A percentile compares a stretch with the other conserved stretches of the same genome.
phyloP scores from a whole-genome alignment of 768 basidiomycete species.

The Kwoniella shandongensis region DNA sequence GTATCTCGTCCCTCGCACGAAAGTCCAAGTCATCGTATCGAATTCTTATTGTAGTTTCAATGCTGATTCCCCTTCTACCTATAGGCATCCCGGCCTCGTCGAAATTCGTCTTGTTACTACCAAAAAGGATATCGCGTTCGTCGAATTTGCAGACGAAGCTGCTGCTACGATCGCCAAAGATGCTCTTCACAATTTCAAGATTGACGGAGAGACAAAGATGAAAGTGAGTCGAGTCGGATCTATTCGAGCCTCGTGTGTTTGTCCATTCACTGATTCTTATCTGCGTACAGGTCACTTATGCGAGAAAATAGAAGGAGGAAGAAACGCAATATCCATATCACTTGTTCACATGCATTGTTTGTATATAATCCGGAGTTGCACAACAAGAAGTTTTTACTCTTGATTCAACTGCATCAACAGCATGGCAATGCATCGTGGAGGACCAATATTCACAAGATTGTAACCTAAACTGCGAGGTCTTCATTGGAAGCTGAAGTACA shows the following conservation, averaged over 20 bases:
- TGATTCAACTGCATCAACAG: too few relatives aligned
- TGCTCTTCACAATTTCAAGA: conserved; percentile 93
- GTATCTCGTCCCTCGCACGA: not conserved
- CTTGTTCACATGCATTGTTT: not conserved
- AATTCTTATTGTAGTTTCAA: too few relatives aligned
- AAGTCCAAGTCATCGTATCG: too few relatives aligned
- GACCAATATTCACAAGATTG: too few relatives aligned
- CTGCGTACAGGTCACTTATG: conserved; percentile 41
- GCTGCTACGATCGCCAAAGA: conserved; percentile 90
- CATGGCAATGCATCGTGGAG: too few relatives aligned
- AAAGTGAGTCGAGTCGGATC: conserved; percentile 62
- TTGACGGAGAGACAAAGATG: conserved; percentile 97
- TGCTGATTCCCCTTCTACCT: not conserved
- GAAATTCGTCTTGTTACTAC: conserved; percentile 98
- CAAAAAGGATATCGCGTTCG: conserved; percentile 96
- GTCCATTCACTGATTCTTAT: not conserved
- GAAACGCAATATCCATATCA: too few relatives aligned
- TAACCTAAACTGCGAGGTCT: too few relatives aligned
- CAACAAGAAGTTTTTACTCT: too few relatives aligned
- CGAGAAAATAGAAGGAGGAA: conserved; percentile 36
- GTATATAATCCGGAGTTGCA: not conserved
- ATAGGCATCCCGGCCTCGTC: conserved; percentile 88
- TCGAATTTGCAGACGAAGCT: conserved; percentile 92
- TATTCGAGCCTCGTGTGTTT: not conserved
- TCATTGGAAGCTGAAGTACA: too few relatives aligned